Base-by-base conservation (phyloP, 1,284 basidiomycete genomes). In the Sparassis latifolia region DNA sequence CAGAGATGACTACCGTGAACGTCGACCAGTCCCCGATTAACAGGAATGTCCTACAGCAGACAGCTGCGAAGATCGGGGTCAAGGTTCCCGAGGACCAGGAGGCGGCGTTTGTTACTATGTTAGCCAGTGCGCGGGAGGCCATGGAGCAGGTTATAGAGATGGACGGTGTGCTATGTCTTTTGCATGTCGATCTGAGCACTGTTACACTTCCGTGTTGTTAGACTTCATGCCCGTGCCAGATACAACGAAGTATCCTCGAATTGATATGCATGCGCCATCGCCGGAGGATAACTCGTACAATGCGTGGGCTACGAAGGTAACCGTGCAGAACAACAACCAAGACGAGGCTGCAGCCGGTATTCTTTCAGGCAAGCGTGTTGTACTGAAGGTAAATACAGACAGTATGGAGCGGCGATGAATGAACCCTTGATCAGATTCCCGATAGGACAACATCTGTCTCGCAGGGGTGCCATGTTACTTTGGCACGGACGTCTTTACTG, bases 381-480 rank as follows among this genome's bases (percentile, higher is more conserved):
- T 61, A 4, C 42, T 61, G 33, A 61, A 61, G 50, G 57, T 58
- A 7, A 1, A 29, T 37, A 9, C 1, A 20, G 20, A 20, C 20
- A 20, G 20, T n/a, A 4, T 41, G n/a, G 4, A n/a, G 29, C 5
- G 29, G 10, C 4, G 12, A 27, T 33, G 12, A 20, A 20, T 9
- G 6, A 6, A 43, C 10, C 10, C 31, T 10, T 20, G 9, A 7
- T 42, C 10, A 32, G 7, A 28, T 40, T 12, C 4, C 33, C 32
- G 4, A 5, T 27, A 73, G 61, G 71, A 73, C 45, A 71, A 66
- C 20, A 61, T 73, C n/a, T 69, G 67, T 41, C 60, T 73, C 28
- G 69, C 68, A 12, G 64, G 60, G 10, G 68, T 72, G 5, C 68
- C 70, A 1, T 70, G 68, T 50, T 55, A 64, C 10, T 65, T 71